Conservation (phyloP, 2,329 filamentous ascomycete species). For the Aureobasidium mangrovei region DNA sequence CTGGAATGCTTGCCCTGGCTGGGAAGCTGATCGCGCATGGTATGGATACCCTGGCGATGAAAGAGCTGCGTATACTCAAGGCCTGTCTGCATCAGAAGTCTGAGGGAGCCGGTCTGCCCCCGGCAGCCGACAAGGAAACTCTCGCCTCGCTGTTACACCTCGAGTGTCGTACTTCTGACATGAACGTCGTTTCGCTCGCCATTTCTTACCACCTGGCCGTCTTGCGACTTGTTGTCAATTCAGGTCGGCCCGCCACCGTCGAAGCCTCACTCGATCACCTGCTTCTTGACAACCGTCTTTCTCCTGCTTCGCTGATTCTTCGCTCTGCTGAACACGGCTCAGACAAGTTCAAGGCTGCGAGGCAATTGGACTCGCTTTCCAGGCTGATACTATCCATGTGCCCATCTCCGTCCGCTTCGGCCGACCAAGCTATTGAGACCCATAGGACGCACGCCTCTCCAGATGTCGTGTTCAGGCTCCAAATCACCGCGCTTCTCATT, state of each 20-base stretch:
- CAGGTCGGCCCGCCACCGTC: constrained; percentile 51
- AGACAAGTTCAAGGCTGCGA: constrained; percentile 47
- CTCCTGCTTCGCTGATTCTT: constrained; percentile 51
- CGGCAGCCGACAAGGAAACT: constrained; percentile 31
- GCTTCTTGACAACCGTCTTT: constrained; percentile 43
- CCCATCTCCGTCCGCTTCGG: constrained; percentile 56
- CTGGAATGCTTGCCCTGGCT: constrained; percentile 61
- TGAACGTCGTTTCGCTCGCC: constrained; percentile 42
- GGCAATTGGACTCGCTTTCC: constrained; percentile 58
- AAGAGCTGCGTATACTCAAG: constrained; percentile 57
- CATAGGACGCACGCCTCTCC: constrained; percentile 49
- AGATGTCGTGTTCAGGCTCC: constrained; percentile 51
- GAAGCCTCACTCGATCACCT: constrained; percentile 51
- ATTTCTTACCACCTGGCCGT: constrained; percentile 57
- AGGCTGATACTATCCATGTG: constrained; percentile 57
- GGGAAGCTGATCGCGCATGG: constrained; percentile 57
- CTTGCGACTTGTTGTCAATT: constrained; percentile 53
- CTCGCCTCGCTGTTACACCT: constrained; percentile 57
- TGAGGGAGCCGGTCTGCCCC: background rate
- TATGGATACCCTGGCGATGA: constrained; percentile 58
- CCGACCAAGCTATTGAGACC: constrained; percentile 50
- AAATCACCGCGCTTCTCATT: constrained; percentile 53
- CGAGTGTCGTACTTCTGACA: constrained; percentile 31
- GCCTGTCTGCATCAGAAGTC: constrained; percentile 15
- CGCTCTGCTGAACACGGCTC: constrained; percentile 40